Percentiles rank a stretch among this genome's conserved stretches.
phyloP scores from a whole-genome alignment of 495 filamentous ascomycete species.

The Parmelia sp. region DNA sequence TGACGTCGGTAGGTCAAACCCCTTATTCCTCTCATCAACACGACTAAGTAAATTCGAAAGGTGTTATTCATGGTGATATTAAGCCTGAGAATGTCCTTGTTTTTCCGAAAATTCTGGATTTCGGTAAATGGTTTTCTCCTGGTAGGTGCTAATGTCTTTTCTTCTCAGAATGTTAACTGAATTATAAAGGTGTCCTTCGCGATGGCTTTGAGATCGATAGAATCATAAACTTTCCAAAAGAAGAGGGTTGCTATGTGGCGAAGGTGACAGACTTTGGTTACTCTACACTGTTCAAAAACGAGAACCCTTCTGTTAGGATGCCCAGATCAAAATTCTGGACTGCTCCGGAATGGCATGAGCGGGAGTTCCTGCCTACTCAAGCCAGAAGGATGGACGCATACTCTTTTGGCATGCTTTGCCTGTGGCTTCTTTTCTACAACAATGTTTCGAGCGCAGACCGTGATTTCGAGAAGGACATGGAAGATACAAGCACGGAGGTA shows the following conservation, averaged over 20 bases:
- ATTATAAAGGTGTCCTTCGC: too few relatives aligned
- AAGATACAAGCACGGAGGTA: neutral
- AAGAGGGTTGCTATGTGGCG: neutral
- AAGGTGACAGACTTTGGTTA: neutral
- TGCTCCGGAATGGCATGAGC: constrained; percentile 6
- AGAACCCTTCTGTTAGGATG: neutral
- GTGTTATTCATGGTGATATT: constrained; percentile 11
- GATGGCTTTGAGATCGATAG: neutral
- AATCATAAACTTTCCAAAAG: neutral
- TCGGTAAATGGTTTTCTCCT: too few relatives aligned
- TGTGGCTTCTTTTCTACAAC: constrained; percentile 15
- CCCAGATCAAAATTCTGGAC: constrained; percentile 3
- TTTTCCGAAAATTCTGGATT: too few relatives aligned
- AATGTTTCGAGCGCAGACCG: neutral
- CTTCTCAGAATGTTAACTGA: too few relatives aligned
- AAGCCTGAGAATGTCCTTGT: neutral
- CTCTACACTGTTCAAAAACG: neutral
- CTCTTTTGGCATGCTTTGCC: constrained; percentile 15
- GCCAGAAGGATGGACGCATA: constrained; percentile 15
- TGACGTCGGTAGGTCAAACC: constrained; percentile 19
- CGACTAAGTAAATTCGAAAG: neutral
- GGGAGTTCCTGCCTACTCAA: neutral
- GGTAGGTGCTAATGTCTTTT: too few relatives aligned
- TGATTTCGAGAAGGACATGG: constrained; percentile 1
- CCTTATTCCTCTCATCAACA: neutral